Percentiles rank a stretch among this genome's conserved stretches.
phyloP scores from a whole-genome alignment of 2,329 filamentous ascomycete species.

The Claviceps sp. region DNA sequence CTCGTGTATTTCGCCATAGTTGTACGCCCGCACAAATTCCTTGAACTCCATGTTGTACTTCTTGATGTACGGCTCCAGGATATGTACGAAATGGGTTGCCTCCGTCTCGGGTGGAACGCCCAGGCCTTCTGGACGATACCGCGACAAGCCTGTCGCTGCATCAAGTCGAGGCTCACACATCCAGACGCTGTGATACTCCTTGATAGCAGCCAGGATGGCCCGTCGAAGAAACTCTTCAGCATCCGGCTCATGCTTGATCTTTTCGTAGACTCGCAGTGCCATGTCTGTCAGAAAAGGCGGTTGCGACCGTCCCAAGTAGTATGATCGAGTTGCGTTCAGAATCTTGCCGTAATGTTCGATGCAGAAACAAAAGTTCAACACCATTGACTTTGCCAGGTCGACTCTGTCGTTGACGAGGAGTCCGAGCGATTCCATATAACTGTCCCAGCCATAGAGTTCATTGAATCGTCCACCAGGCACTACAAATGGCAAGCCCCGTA shows the following conservation, averaged over 20 bases:
- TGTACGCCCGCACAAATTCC: conserved; percentile 83
- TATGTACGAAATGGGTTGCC: conserved; percentile 70
- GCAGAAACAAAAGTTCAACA: conserved; percentile 92
- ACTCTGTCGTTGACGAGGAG: conserved; percentile 74
- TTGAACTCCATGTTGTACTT: conserved; percentile 74
- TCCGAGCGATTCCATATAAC: conserved; percentile 93
- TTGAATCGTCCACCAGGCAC: conserved; percentile 96
- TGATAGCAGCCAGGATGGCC: conserved; percentile 82
- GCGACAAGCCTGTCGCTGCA: conserved; percentile 61
- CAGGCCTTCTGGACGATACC: conserved; percentile 70
- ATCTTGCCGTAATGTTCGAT: conserved; percentile 98
- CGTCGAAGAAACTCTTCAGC: conserved; percentile 68
- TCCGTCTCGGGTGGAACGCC: conserved; percentile 90
- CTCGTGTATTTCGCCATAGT: conserved; percentile 60
- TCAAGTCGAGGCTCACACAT: conserved; percentile 66
- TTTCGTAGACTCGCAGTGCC: conserved; percentile 85
- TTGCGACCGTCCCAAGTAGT: conserved; percentile 89
- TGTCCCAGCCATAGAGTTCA: conserved; percentile 97
- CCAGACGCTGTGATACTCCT: conserved; percentile 91
- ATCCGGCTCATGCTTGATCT: conserved; percentile 74
- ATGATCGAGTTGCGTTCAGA: conserved; percentile 88
- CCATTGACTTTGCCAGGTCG: conserved; percentile 86
- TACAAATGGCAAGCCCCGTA: conserved; percentile 82
- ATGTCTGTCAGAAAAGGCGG: conserved; percentile 96
- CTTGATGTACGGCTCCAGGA: conserved; percentile 67